Conservation (phyloP, 768 basidiomycete genomes). For the Podaxis sp. region DNA sequence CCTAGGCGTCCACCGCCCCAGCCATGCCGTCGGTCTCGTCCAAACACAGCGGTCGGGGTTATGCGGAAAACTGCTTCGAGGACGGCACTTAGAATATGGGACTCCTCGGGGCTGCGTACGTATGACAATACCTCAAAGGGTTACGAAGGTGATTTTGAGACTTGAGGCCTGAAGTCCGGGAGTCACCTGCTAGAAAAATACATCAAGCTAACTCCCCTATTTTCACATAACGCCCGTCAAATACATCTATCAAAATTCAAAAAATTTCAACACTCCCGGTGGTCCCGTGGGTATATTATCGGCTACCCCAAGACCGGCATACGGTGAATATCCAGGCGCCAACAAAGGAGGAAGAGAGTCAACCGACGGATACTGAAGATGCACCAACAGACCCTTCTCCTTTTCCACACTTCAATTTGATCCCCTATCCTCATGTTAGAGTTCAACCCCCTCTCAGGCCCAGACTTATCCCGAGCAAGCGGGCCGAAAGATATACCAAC, state of each 20-base stretch:
- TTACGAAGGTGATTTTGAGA: too few relatives aligned
- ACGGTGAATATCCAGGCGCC: not conserved
- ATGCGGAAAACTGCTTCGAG: too few relatives aligned
- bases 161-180: too few relatives aligned
- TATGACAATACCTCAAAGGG: too few relatives aligned
- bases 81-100: too few relatives aligned
- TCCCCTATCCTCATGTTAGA: not conserved
- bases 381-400: not conserved
- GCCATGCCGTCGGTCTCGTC: too few relatives aligned
- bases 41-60: too few relatives aligned
- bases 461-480: not conserved
- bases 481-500: not conserved
- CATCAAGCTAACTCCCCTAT: not conserved
- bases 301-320: not conserved
- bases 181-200: not conserved
- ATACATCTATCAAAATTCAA: constrained; percentile 35
- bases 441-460: not conserved
- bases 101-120: too few relatives aligned
- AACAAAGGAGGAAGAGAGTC: not conserved
- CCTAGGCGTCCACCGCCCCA: too few relatives aligned
- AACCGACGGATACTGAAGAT: not conserved
- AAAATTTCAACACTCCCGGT: not conserved
- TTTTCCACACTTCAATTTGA: not conserved
- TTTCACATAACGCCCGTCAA: not conserved
- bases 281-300: not conserved